These are phyloP conservation scores for Exophiala sp. DNA, from an alignment of 2,329 filamentous ascomycete species.

Conservation along the genomic window DNA sequence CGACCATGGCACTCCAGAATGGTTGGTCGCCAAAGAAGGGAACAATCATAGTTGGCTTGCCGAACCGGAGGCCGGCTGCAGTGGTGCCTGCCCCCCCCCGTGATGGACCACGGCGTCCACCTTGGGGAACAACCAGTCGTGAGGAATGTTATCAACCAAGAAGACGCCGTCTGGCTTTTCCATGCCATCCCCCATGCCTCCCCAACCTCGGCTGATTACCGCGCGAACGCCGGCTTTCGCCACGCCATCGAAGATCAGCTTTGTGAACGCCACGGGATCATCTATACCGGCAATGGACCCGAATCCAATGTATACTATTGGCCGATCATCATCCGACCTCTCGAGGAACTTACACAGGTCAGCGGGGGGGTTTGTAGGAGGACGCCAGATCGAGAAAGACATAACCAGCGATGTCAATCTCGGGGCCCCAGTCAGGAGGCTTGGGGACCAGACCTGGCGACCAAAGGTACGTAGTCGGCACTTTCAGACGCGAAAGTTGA, in stretches of 20 bases:
- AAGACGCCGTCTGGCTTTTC: slow-evolving; percentile 33
- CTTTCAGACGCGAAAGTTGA: slow-evolving; percentile 63
- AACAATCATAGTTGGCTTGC: slow-evolving; percentile 37
- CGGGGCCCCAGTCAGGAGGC: slow-evolving; percentile 50
- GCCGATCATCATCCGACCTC: slow-evolving; percentile 27
- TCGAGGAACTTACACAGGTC: slow-evolving; percentile 33
- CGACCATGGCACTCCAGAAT: slow-evolving; percentile 44
- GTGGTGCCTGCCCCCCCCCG: slow-evolving; percentile 38
- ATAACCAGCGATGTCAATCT: slow-evolving; percentile 51
- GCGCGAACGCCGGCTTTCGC: slow-evolving; percentile 33
- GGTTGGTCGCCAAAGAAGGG: slow-evolving; percentile 44
- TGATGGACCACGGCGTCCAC: slow-evolving; percentile 37
- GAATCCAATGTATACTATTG: slow-evolving; percentile 35
- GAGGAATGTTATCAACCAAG: slow-evolving; percentile 35
- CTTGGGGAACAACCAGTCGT: slow-evolving; percentile 37
- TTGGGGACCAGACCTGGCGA: slow-evolving; percentile 45
- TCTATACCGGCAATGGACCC: slow-evolving; percentile 36
- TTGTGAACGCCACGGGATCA: slow-evolving; percentile 33
- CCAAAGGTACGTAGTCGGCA: slow-evolving; percentile 71
- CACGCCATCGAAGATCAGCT: slow-evolving; percentile 35
- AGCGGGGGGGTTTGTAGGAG: slow-evolving; percentile 40
- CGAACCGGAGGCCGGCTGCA: slow-evolving; percentile 34
- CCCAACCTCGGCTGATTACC: slow-evolving; percentile 37
- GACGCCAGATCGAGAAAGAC: slow-evolving; percentile 48
- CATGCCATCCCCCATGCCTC: slow-evolving; percentile 32